Evolutionary conservation across 2,329 filamentous ascomycete species (phyloP), one percentile per base, ranked within the genome.

Genomic region (Talaromyces sp.): DNA sequence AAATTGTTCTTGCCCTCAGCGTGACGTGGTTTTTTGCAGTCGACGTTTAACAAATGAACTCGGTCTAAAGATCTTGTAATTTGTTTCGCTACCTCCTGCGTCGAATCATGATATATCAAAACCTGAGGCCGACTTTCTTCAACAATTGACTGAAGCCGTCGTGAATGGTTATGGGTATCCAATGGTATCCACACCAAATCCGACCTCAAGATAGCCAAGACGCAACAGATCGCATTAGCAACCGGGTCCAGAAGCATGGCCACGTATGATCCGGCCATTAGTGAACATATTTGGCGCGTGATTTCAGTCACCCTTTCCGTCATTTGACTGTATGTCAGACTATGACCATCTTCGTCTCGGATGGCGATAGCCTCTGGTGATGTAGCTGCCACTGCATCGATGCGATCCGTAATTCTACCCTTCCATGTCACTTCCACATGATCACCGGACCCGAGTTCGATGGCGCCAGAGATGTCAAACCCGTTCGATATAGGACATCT

Each of bases 161-260:
- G 22, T 0, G 71, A 17, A 1, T 74, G 70, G 10, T 70, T 74
- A 0, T 70, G 66, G 0, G 72, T 54, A 62, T 85, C 83, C 0
- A 85, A 70, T 1, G 76, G 76, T 3, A 78, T 65, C 61, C 74
- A 79, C 3, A 68, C 59, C 2, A 41, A 74, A 1, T 81, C 81
- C 13, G 79, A 60, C 0, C 74, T 70, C 62, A 76, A 67, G 45
- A 83, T 79, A 8, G 78, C 82, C 45, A 68, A 63, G 27, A 70
- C 61, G 31, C 65, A 68, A 22, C 54, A 66, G 5, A 63, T 9
- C 31, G 39, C 25, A 56, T 63, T 50, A 1, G 39, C 37, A 8
- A 56, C 35, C 0, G 35, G 50, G 5, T 57, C 61, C 1, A 54
- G n/a, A 45, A 63, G 50, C 49, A 63, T 45, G 37, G 61, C 61